Conservation (phyloP, 495 filamentous ascomycete species). For the Trichoderma orchidacearum region DNA sequence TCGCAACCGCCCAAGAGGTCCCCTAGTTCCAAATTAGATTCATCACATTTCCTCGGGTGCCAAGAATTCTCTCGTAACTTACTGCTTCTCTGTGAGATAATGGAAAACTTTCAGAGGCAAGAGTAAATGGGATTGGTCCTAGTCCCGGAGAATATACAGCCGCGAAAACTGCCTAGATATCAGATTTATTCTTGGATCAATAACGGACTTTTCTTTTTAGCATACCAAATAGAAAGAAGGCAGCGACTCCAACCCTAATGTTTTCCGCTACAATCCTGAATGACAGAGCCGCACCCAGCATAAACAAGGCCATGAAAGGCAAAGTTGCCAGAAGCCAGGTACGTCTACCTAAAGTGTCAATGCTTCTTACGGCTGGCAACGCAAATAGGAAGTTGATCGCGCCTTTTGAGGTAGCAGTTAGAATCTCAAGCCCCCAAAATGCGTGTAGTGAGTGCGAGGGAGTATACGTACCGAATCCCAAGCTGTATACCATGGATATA, state of each 20-base stretch:
- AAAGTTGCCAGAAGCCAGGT: constrained; percentile 61
- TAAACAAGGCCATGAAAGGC: constrained; percentile 21
- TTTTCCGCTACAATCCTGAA: constrained; percentile 1
- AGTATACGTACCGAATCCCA: constrained; percentile 10
- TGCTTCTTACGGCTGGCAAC: constrained; percentile 57
- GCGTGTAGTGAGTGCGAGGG: not conserved
- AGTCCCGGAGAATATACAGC: constrained; percentile 19
- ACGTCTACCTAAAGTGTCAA: constrained; percentile 60
- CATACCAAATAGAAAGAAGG: constrained; percentile 14
- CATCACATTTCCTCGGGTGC: not conserved
- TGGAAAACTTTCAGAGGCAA: constrained; percentile 21
- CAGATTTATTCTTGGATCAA: not conserved
- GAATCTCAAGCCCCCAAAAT: not conserved
- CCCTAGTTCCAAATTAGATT: constrained; percentile 7
- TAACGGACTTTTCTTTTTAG: not conserved
- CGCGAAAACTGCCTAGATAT: constrained; percentile 10
- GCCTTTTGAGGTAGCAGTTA: constrained; percentile 19
- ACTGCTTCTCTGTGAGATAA: constrained; percentile 20
- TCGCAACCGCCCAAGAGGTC: constrained; percentile 18
- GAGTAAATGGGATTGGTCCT: constrained; percentile 19
- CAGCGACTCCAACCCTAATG: constrained; percentile 6
- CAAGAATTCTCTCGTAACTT: constrained; percentile 1
- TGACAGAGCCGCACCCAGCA: constrained; percentile 47
- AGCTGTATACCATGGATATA: constrained; percentile 10
- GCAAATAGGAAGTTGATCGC: constrained; percentile 60